phyloP scores from a whole-genome alignment of 23 red algal species.

The Gracilaria gracilis region DNA sequence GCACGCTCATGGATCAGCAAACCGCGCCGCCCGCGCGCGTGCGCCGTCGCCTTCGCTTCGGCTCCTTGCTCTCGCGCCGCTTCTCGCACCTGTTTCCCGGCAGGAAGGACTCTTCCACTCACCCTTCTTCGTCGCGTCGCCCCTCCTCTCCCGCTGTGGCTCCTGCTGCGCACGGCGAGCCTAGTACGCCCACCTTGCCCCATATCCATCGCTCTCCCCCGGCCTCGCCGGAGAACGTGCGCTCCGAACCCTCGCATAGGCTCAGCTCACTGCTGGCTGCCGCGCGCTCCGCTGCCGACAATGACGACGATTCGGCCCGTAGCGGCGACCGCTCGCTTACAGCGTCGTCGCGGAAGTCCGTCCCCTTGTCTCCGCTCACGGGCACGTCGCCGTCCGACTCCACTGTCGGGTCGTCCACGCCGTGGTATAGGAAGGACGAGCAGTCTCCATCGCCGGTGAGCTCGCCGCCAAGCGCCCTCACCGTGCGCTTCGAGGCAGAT shows the following conservation, averaged over 20 bases:
- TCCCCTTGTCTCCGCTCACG: conserved; percentile 11
- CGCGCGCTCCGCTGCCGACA: conserved; percentile 8
- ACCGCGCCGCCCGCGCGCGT: neutral
- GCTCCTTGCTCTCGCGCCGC: conserved; percentile 5
- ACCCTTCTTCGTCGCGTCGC: neutral
- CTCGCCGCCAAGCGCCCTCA: neutral
- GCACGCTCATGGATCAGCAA: neutral
- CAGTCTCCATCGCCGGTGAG: neutral
- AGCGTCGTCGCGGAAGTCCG: neutral
- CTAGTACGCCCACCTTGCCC: neutral
- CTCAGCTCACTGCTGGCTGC: conserved; percentile 1
- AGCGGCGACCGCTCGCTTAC: conserved; percentile 18
- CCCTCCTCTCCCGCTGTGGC: neutral
- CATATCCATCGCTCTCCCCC: neutral
- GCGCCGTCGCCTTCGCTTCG: neutral
- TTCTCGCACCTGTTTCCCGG: conserved; percentile 2
- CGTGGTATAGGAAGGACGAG: neutral
- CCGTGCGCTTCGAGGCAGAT: conserved; percentile 20
- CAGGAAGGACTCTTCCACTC: neutral
- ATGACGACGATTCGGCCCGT: conserved; percentile 10
- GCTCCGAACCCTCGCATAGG: conserved; percentile 13
- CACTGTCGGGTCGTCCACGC: conserved; percentile 11
- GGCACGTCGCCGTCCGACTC: conserved; percentile 9
- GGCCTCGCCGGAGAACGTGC: neutral
- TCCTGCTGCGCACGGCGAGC: neutral